Evolutionary conservation across 2,329 filamentous ascomycete genomes (phyloP).

Genomic region (Xylaria sp.): DNA sequence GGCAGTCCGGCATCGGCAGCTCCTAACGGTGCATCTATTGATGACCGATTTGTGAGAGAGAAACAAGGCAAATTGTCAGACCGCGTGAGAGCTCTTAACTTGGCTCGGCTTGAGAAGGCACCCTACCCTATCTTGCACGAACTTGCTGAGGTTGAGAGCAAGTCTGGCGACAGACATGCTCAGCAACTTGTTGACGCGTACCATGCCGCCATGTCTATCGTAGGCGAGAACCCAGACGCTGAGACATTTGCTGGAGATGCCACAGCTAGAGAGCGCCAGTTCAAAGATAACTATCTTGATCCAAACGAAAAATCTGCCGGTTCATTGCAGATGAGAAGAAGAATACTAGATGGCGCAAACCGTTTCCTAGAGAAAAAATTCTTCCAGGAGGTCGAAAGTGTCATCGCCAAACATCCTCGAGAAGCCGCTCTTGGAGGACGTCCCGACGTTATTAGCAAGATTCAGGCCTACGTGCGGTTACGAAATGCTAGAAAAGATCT

Average conservation of each 20-base stretch:
- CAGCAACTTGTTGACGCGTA: conserved; percentile 85
- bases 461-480: conserved; percentile 90
- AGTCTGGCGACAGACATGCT: conserved; percentile 75
- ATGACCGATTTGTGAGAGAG: conserved; percentile 81
- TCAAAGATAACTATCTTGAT: conserved; percentile 79
- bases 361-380: conserved; percentile 84
- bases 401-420: conserved; percentile 83
- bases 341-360: conserved; percentile 82
- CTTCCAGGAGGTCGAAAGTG: conserved; percentile 77
- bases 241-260: conserved; percentile 68
- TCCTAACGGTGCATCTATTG: conserved; percentile 64
- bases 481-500: conserved; percentile 83
- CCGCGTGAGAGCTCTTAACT: conserved; percentile 82
- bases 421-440: conserved; percentile 91
- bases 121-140: conserved; percentile 80
- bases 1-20: conserved; percentile 59
- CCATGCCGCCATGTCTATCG: conserved; percentile 80
- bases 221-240: conserved; percentile 73
- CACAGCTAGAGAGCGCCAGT: conserved; percentile 79
- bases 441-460: conserved; percentile 87
- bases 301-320: conserved; percentile 72
- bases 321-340: conserved; percentile 76
- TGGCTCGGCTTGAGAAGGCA: conserved; percentile 71
- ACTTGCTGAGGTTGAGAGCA: conserved; percentile 78
- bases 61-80: conserved; percentile 85